Percentiles rank a stretch among this genome's conserved stretches.
Evolutionary conservation across 768 basidiomycete genomes (phyloP).

Genomic region (Leccinellum albellum): DNA sequence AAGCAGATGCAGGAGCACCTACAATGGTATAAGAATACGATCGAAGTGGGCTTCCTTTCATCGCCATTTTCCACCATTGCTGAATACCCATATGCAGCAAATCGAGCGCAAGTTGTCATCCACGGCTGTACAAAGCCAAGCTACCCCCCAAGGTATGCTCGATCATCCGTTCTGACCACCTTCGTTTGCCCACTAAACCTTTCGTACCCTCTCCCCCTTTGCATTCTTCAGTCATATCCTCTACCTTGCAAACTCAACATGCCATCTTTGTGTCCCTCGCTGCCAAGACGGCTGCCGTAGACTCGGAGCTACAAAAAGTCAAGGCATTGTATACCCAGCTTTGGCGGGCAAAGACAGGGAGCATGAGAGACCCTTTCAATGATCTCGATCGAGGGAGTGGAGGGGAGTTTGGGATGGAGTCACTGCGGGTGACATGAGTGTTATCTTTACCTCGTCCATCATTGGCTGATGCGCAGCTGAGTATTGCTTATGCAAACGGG

Average conservation of each 20-base stretch:
- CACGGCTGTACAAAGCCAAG: slow-evolving; percentile 56
- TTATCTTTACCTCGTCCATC: neutral
- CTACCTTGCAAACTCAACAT: slow-evolving; percentile 79
- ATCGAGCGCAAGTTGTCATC: slow-evolving; percentile 80
- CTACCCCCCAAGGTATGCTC: slow-evolving; percentile 67
- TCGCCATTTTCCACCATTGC: neutral
- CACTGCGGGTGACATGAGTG: slow-evolving; percentile 20
- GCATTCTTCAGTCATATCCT: slow-evolving; percentile 53
- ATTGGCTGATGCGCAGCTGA: neutral
- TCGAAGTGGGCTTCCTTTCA: slow-evolving; percentile 50
- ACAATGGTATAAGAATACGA: slow-evolving; percentile 75
- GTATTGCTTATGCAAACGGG: neutral
- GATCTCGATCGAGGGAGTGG: slow-evolving; percentile 38
- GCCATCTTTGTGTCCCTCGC: slow-evolving; percentile 74
- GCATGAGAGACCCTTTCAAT: slow-evolving; percentile 79
- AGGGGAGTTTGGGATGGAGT: slow-evolving; percentile 43
- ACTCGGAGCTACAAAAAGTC: slow-evolving; percentile 73
- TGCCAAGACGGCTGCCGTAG: slow-evolving; percentile 67
- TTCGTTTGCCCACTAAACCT: neutral
- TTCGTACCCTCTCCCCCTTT: neutral
- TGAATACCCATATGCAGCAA: slow-evolving; percentile 27
- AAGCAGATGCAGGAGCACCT: slow-evolving; percentile 69
- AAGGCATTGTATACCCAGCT: slow-evolving; percentile 72
- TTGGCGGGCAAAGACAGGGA: slow-evolving; percentile 78
- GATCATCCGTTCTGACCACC: neutral